Percentiles rank a stretch among this genome's conserved stretches.
Conservation (phyloP, 2,329 filamentous ascomycete species). For the Dothideomycetes sp. region DNA sequence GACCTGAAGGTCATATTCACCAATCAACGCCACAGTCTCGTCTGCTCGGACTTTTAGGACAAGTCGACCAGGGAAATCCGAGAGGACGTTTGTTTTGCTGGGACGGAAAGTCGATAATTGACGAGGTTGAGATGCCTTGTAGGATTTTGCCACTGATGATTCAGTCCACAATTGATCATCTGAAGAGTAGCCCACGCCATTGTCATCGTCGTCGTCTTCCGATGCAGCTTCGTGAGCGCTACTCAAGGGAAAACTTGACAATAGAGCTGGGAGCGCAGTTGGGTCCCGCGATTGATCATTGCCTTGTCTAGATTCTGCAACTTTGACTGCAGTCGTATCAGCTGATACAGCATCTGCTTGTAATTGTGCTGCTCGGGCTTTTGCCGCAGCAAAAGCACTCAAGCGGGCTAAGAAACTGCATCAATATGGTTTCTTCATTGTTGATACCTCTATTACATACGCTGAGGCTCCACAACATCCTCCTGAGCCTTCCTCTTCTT, state of each 20-base stretch:
- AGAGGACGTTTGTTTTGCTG: slow-evolving; percentile 8
- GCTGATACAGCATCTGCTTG: neutral
- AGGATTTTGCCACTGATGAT: neutral
- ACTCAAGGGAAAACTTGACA: slow-evolving; percentile 7
- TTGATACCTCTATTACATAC: neutral
- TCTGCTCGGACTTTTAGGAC: slow-evolving; percentile 12
- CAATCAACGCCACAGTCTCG: slow-evolving; percentile 36
- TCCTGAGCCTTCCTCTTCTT: slow-evolving; percentile 23
- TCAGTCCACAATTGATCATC: neutral
- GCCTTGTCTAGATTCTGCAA: neutral
- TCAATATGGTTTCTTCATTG: neutral
- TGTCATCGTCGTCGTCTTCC: slow-evolving; percentile 4
- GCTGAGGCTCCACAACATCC: slow-evolving; percentile 16
- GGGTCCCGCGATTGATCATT: slow-evolving; percentile 3
- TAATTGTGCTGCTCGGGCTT: slow-evolving; percentile 6
- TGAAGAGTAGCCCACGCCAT: neutral
- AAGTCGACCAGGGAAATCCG: slow-evolving; percentile 10
- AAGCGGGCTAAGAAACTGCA: slow-evolving; percentile 13
- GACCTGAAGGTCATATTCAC: slow-evolving; percentile 57
- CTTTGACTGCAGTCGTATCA: neutral
- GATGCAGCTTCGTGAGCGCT: slow-evolving; percentile 12
- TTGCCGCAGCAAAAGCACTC: slow-evolving; percentile 22
- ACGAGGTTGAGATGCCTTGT: slow-evolving; percentile 3
- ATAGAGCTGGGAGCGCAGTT: slow-evolving; percentile 1
- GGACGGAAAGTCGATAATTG: slow-evolving; percentile 11